Conservation (phyloP, 768 basidiomycete species). For the Pisolithus microcarpus region DNA sequence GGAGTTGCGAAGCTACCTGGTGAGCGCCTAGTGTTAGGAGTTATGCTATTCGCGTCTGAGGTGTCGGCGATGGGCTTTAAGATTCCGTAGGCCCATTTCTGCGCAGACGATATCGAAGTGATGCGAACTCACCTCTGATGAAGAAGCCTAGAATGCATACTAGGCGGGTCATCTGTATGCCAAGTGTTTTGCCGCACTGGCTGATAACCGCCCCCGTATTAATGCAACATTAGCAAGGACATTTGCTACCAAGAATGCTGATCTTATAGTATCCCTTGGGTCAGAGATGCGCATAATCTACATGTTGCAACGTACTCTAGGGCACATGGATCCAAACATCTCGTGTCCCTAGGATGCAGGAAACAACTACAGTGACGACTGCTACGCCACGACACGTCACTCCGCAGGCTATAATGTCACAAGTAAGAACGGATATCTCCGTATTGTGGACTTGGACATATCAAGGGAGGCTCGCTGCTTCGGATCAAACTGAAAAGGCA, state of each 20-base stretch:
- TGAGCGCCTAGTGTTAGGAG: constrained; percentile 9
- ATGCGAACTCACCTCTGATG: neutral
- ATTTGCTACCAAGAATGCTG: constrained; percentile 26
- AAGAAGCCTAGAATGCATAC: constrained; percentile 62
- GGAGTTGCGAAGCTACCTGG: constrained; percentile 32
- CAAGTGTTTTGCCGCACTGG: neutral
- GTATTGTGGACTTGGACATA: too few relatives aligned
- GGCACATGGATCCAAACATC: neutral
- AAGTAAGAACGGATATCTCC: constrained; percentile 24
- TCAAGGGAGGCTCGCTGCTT: neutral
- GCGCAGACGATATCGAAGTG: neutral
- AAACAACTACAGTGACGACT: constrained; percentile 56
- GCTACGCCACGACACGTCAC: constrained; percentile 53
- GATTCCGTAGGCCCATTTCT: constrained; percentile 32
- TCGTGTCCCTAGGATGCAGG: constrained; percentile 39
- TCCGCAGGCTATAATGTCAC: constrained; percentile 47
- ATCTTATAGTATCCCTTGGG: constrained; percentile 44
- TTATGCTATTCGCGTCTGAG: neutral
- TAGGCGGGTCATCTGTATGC: constrained; percentile 33
- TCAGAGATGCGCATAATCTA: constrained; percentile 31
- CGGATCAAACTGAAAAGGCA: constrained; percentile 39
- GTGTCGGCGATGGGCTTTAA: constrained; percentile 54
- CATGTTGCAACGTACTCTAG: neutral
- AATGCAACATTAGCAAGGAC: constrained; percentile 50
- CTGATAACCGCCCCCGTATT: neutral